A percentile compares a stretch with the other conserved stretches of the same genome.
phyloP scores from a whole-genome alignment of 805 yeast species.

The Blastobotrys parvus region DNA sequence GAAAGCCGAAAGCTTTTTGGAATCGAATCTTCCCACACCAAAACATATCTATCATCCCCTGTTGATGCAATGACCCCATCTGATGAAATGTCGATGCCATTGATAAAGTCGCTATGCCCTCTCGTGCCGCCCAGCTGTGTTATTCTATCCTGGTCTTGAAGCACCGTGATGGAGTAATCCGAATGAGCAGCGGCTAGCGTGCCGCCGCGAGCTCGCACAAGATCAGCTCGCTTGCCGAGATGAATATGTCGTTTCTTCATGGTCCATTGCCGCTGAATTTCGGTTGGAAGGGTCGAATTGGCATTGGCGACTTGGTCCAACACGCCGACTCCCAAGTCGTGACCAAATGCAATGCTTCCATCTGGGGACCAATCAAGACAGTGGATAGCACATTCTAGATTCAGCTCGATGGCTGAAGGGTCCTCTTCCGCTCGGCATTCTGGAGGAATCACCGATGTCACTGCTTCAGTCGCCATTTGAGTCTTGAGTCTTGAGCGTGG shows the following conservation, averaged over 20 bases:
- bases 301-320: neutral
- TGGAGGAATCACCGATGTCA: neutral
- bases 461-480: too few relatives aligned
- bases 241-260: neutral
- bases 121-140: constrained; percentile 2
- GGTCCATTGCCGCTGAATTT: neutral
- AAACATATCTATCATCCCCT: constrained; percentile 27
- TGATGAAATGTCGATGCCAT: constrained; percentile 25
- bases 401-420: neutral
- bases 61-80: constrained; percentile 25
- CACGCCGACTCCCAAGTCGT: neutral
- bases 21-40: constrained; percentile 24
- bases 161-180: constrained; percentile 15
- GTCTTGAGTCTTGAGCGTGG: too few relatives aligned
- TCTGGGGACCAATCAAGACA: neutral
- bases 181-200: constrained; percentile 19
- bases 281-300: neutral
- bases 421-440: neutral
- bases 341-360: neutral
- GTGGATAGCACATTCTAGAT: neutral
- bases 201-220: neutral
- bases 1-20: constrained; percentile 13
- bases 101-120: constrained; percentile 24
- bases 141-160: constrained; percentile 3
- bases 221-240: neutral